These are phyloP conservation scores for Sicyos edulis DNA, from an alignment of 306 rosid species.

Conservation along the genomic window DNA sequence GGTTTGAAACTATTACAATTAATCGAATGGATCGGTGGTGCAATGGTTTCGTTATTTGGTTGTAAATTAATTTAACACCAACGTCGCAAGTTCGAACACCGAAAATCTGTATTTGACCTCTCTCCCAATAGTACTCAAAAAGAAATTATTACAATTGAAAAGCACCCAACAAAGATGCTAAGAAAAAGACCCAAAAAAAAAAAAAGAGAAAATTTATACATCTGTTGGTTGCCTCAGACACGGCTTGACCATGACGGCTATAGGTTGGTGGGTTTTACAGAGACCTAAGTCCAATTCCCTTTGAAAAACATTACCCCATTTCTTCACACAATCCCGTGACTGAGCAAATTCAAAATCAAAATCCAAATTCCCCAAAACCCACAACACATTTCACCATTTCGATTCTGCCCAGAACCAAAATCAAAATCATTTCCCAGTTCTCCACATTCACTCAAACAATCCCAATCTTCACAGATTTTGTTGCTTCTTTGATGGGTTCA, in stretches of 20 bases:
- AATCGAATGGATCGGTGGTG: too few relatives aligned
- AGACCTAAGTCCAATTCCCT: conserved; percentile 13
- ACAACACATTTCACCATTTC: neutral
- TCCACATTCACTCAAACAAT: neutral
- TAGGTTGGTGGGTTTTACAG: neutral
- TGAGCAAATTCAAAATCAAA: neutral
- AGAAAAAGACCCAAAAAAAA: too few relatives aligned
- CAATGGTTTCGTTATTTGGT: too few relatives aligned
- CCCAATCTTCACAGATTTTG: neutral
- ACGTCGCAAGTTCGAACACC: too few relatives aligned
- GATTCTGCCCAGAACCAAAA: neutral
- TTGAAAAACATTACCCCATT: conserved; percentile 4
- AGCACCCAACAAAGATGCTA: too few relatives aligned
- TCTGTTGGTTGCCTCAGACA: neutral
- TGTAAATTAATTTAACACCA: too few relatives aligned
- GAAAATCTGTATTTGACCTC: too few relatives aligned
- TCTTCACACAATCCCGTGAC: neutral
- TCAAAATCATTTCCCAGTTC: conserved; percentile 1
- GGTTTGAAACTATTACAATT: too few relatives aligned
- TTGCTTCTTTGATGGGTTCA: conserved; percentile 1
- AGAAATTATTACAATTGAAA: too few relatives aligned
- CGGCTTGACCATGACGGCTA: conserved; percentile 14
- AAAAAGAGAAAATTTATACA: too few relatives aligned
- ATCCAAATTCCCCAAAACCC: neutral
- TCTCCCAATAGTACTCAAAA: too few relatives aligned